Evolutionary conservation across 2,329 filamentous ascomycete genomes (phyloP), one percentile per base, ranked within the genome.

Genomic region (Verticillium klebahnii): DNA sequence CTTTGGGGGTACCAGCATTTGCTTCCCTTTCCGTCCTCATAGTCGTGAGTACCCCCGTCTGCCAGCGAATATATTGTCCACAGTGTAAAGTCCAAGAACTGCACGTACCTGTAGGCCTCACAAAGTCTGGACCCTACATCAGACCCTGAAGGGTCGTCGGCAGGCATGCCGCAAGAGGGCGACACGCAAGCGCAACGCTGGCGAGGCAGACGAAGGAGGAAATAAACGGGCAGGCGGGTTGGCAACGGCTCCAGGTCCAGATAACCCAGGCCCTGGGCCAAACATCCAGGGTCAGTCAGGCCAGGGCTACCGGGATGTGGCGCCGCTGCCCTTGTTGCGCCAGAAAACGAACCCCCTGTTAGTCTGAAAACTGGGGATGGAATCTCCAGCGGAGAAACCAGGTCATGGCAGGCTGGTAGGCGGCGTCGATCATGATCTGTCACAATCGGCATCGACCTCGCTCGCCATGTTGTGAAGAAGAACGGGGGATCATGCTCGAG

Each of bases 401-500:
- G 31, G 54, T 31, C 54, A 31, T 17, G 31, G 54, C 17, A 56
- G 5, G 54, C 11, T 32, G 60, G 45, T 60, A 55, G 59, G 39
- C 52, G 60, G 40, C 50, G 59, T 60, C 59, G 63, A 66, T 66
- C 61, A 59, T 65, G 64, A 66, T 63, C 64, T 65, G 61, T 66
- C 63, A 65, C 36, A 65, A 65, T 65, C 59, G 61, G 63, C 50
- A 66, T 63, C 64, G 52, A 12, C 11, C 45, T 52, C n/a, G 45
- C 45, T 29, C 45, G 45, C n/a, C 45, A 23, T n/a, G n/a, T 25
- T 52, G 45, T 19, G 19, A 23, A 23, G 19, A 5, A 23, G 19
- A 23, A 9, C 7, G 45, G 23, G n/a, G 23, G n/a, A 19, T 11
- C 23, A 23, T 19, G 19, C 45, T 23, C 19, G n/a, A 11, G 19